Evolutionary conservation across 2,329 filamentous ascomycete genomes (phyloP), one percentile per base, ranked within the genome.

Genomic region (Neopestalotiopsis sp.): DNA sequence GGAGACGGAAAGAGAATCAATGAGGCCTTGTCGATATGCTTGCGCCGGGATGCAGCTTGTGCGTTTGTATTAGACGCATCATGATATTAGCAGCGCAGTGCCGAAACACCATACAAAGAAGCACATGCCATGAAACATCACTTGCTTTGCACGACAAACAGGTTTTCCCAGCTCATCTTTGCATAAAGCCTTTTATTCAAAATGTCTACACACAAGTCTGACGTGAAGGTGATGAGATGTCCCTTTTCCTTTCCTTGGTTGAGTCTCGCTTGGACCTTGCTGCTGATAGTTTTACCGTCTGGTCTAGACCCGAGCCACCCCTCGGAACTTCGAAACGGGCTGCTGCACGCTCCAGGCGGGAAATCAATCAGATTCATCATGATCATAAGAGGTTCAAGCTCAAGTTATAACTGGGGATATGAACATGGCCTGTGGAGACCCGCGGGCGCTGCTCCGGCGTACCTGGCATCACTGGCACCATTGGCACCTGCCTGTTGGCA

Each of bases 11-110:
- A 10, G 2, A 53, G 17, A 17, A 20, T 45, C 12, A 20, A 53
- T n/a, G 45, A 53, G 45, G 45, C 45, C 45, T 53, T 20, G 45
- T 53, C 45, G 45, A 53, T n/a, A 53, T 53, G 45, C 45, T 53
- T 53, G 17, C 6, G 7, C 45, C 45, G n/a, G 45, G 45, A 53
- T 53, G 9, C 17, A 53, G 45, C 45, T 53, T 17, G 45, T 53
- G 45, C 45, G 45, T 53, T n/a, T 53, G 17, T n/a, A 9, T 17
- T n/a, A 53, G n/a, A 53, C 45, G n/a, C 17, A 53, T 20, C 45
- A 53, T 53, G 17, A 53, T 20, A 17, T n/a, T n/a, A 38, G 34
- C 34, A 38, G 34, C 6, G 34, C 34, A 38, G 34, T 38, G 34
- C 34, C 34, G 34, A 38, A 38, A 38, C 34, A 38, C 34, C 10